Evolutionary conservation across 163 green algal genomes (phyloP).

Genomic region (Prototheca wickerhamii): DNA sequence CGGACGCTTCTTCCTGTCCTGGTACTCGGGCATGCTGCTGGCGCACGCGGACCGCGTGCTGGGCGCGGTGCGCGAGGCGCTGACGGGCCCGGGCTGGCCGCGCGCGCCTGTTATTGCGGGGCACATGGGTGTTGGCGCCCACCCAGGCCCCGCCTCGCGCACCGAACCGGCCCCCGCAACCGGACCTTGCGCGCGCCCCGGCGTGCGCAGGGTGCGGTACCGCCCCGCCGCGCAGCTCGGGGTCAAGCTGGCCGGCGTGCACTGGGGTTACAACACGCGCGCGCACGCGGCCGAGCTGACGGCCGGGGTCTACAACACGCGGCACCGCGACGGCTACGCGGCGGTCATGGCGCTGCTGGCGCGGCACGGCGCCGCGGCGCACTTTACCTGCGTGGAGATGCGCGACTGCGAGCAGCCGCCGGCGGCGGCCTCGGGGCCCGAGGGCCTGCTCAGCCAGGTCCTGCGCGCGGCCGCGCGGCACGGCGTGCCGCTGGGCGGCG

Average conservation of each 20-base stretch:
- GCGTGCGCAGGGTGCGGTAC: neutral
- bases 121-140: too few species aligned
- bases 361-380: constrained; percentile 53
- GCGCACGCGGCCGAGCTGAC: constrained; percentile 93
- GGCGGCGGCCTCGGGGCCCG: constrained; percentile 76
- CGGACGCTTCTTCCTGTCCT: constrained; percentile 87
- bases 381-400: constrained; percentile 99
- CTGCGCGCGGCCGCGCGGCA: constrained; percentile 18
- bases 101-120: neutral
- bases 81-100: constrained; percentile 54
- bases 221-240: constrained; percentile 58
- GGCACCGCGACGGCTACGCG: constrained; percentile 73
- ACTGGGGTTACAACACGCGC: constrained; percentile 91
- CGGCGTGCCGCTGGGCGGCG: constrained; percentile 71
- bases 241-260: constrained; percentile 88
- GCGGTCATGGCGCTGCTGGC: constrained; percentile 67
- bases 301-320: constrained; percentile 93
- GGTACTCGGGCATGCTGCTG: constrained; percentile 82
- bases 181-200: too few species aligned
- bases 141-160: too few species aligned
- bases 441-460: constrained; percentile 77
- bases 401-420: constrained; percentile 89
- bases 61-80: constrained; percentile 38
- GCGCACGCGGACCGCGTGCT: constrained; percentile 78
- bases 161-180: too few species aligned